Evolutionary conservation across 1,139 yeast species (phyloP), one percentile per base, ranked within the genome.

Genomic region (Zygoascus sp.): DNA sequence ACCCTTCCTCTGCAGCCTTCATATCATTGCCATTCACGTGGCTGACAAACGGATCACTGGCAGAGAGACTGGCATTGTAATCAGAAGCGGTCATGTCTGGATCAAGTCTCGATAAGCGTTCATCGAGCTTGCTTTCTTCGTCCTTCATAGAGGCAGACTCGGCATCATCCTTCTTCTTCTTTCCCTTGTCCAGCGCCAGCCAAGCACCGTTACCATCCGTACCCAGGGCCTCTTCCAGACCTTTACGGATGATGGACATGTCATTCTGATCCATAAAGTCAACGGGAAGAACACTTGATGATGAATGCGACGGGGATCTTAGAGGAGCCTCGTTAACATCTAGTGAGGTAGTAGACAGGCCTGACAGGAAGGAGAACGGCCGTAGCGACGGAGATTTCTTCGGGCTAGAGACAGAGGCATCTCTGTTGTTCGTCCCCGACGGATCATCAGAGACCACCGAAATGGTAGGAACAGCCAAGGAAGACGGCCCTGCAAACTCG

Each of bases 161-260:
- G 9, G 28, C 2, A 10, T 35, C 30, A 16, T 30, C 35, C 23
- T 25, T 15, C 8, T 35, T 15, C n/a, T 13, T 20, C 27, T 13
- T 32, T 3, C 9, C 32, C 3, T 25, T 35, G 28, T 44, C 51
- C 8, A 21, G 38, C 8, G 52, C 44, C 22, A 57, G 44, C 61
- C 61, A 57, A 9, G 53, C 43, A 3, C 60, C 60, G n/a, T 51
- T 48, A 5, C 60, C 59, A 25, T 56, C 52, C 15, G 39, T 42
- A 2, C 63, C 62, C 35, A 59, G 42, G 2, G 62, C 62, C 36
- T 59, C 62, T 17, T 57, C 51, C 19, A 59, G 45, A 8, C 59
- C 58, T 3, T 48, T 49, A 11, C 51, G 53, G 36, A 56, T 50
- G 17, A 50, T 32, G 22, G 43, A 20, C 10, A 40, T 40, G 19